A percentile compares a stretch with the other conserved stretches of the same genome.
Evolutionary conservation across 2,329 filamentous ascomycete species (phyloP).

Genomic region (Aspergillus fischeri): DNA sequence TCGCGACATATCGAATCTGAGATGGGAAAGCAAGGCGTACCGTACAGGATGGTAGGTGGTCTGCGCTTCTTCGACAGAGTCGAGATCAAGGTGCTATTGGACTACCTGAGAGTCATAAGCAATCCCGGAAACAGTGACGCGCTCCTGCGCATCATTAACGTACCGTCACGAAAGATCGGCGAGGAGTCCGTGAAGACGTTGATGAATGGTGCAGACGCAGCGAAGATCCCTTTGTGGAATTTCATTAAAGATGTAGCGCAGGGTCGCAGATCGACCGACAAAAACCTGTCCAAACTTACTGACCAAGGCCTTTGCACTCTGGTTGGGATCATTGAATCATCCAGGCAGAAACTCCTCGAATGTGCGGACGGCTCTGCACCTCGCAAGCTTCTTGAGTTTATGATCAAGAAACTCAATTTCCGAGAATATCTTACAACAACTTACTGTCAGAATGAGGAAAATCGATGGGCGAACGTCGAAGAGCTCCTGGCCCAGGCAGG

Average conservation of each 20-base stretch:
- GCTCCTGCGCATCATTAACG: conserved; percentile 76
- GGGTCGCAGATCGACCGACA: conserved; percentile 48
- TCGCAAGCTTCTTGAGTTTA: conserved; percentile 50
- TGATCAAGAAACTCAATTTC: conserved; percentile 65
- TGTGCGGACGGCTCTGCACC: conserved; percentile 38
- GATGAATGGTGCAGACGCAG: conserved; percentile 69
- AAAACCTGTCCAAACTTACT: conserved; percentile 53
- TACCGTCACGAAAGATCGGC: conserved; percentile 75
- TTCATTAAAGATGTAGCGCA: conserved; percentile 60
- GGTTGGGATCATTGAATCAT: conserved; percentile 56
- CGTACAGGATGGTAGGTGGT: conserved; percentile 91
- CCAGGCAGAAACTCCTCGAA: conserved; percentile 51
- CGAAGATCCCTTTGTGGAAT: conserved; percentile 68
- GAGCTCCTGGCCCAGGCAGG: conserved; percentile 77
- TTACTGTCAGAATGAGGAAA: conserved; percentile 70
- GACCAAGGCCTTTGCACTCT: conserved; percentile 56
- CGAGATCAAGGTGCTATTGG: conserved; percentile 81
- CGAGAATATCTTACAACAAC: conserved; percentile 68
- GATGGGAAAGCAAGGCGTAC: conserved; percentile 72
- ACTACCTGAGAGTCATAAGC: conserved; percentile 82
- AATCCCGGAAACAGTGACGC: conserved; percentile 86
- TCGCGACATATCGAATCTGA: conserved; percentile 83
- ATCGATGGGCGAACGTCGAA: conserved; percentile 81
- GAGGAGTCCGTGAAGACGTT: conserved; percentile 71
- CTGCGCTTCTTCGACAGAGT: conserved; percentile 86